phyloP scores from a whole-genome alignment of 495 filamentous ascomycete genomes.

The Hypoxylon fragiforme region DNA sequence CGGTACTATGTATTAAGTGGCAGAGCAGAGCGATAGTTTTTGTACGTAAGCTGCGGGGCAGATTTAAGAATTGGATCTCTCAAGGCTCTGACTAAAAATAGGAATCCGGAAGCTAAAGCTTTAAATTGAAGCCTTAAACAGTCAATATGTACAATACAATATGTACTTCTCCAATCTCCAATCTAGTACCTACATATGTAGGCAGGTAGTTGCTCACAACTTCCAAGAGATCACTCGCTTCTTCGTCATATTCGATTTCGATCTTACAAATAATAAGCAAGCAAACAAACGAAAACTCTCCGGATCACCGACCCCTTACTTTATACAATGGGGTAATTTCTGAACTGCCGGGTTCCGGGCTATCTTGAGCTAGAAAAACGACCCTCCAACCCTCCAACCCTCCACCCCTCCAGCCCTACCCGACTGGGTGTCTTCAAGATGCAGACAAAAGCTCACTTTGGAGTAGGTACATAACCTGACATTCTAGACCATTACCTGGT shows the following conservation, averaged over 20 bases:
- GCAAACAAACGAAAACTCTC: not conserved
- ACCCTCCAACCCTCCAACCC: not conserved
- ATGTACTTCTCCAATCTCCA: no score
- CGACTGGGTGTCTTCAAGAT: not conserved
- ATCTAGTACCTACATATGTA: no score
- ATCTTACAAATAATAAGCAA: no score
- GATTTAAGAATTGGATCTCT: slow-evolving; percentile 2
- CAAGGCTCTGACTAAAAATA: slow-evolving; percentile 25
- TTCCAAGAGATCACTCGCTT: not conserved
- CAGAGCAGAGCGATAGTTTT: slow-evolving; percentile 1
- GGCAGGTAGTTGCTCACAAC: no score
- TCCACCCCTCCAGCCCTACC: slow-evolving; percentile 10
- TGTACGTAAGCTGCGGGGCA: slow-evolving; percentile 13
- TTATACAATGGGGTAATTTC: not conserved
- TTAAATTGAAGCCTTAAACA: no score
- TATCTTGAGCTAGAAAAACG: not conserved
- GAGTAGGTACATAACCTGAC: not conserved
- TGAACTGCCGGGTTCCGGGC: not conserved
- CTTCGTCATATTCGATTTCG: not conserved
- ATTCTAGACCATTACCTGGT: slow-evolving; percentile 19
- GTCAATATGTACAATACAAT: slow-evolving; percentile 5
- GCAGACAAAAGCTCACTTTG: not conserved
- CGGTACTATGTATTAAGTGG: no score
- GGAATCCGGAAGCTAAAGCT: slow-evolving; percentile 11
- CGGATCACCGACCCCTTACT: not conserved